Base-by-base conservation (phyloP, 148 eudicot genomes). In the Vaccinium corymbosum region DNA sequence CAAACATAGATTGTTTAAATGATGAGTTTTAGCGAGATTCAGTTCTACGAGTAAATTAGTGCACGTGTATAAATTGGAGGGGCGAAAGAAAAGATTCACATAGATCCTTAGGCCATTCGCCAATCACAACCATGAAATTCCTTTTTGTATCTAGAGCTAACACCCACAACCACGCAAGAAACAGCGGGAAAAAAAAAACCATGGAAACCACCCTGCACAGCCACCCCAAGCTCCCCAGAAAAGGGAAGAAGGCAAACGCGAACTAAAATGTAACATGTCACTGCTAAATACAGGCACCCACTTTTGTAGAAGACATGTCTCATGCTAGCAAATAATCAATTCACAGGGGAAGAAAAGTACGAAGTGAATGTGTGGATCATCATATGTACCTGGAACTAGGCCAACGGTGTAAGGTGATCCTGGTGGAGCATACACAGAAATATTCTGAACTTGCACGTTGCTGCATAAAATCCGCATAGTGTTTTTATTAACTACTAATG, bases 341-440 rank as follows among this genome's bases (percentile, higher is more conserved):
- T 80, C 82, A 59, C 82, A 20, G 13, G 48, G 1, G 3, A 7
- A 11, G 19, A 73, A 66, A 79, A 70, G 77, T 16, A 20, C 16
- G 6, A 72, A 80, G 14, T 12, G 19, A 38, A 68, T 57, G n/a
- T 19, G 13, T 62, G 8, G 56, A 64, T 22, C 50, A 62, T 50
- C 76, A 7, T 25, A 49, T 73, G 66, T 48, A 91, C 93, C 93
- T 84, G 93, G 93, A 46, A 91, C 93, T 55, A 91, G 68, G 51
- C 93, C 93, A 55, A 91, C 87, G 25, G 91, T 91, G 84, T 82
- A 85, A 77, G 93, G 91, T 46, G 93, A 91, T 57, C 81, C 87
- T 9, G 90, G 71, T 0, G 93, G 93, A 80, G 93, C 87, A 84
- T 85, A 78, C 57, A 87, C 85, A 15, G 91, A 89, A 72, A 91